Percentiles rank a stretch among this genome's conserved stretches.
phyloP scores from a whole-genome alignment of 2,329 filamentous ascomycete species.

The Teratosphaeria destructans region DNA sequence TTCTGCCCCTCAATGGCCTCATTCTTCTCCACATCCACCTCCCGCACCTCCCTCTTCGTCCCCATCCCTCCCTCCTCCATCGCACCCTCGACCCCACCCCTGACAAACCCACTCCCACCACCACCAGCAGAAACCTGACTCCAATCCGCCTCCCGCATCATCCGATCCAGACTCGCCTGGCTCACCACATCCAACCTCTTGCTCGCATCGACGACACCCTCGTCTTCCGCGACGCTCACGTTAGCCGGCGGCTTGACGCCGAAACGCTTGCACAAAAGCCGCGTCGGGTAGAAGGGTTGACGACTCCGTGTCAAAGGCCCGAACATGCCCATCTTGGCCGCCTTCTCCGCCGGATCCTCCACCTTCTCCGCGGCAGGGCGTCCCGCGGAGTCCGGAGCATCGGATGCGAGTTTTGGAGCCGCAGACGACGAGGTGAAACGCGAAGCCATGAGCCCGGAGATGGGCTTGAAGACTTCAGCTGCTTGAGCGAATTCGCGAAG shows the following conservation, averaged over 20 bases:
- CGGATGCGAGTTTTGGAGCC: conserved; percentile 22
- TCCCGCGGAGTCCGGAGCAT: conserved; percentile 12
- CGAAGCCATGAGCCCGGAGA: conserved; percentile 84
- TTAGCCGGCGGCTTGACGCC: conserved; percentile 61
- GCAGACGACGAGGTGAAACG: conserved; percentile 68
- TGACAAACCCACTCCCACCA: not conserved
- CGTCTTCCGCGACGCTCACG: conserved; percentile 20
- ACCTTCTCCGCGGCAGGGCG: conserved; percentile 39
- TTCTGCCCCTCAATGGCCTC: conserved; percentile 64
- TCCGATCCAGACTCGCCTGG: conserved; percentile 44
- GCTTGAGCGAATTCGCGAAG: conserved; percentile 66
- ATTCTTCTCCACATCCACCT: conserved; percentile 63
- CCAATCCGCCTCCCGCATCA: conserved; percentile 39
- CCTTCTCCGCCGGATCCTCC: conserved; percentile 71
- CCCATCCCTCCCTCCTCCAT: conserved; percentile 4
- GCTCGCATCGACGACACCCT: conserved; percentile 38
- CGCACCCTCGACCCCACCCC: not conserved
- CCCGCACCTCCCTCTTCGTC: conserved; percentile 14
- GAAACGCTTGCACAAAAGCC: conserved; percentile 89
- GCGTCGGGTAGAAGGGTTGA: conserved; percentile 65
- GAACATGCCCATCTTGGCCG: conserved; percentile 86
- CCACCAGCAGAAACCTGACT: conserved; percentile 1
- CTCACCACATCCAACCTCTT: conserved; percentile 45
- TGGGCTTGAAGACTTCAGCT: conserved; percentile 76
- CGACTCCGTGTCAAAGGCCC: conserved; percentile 70